Evolutionary conservation across 2,329 filamentous ascomycete species (phyloP), one percentile per base, ranked within the genome.

Genomic region (Fusarium sp.): DNA sequence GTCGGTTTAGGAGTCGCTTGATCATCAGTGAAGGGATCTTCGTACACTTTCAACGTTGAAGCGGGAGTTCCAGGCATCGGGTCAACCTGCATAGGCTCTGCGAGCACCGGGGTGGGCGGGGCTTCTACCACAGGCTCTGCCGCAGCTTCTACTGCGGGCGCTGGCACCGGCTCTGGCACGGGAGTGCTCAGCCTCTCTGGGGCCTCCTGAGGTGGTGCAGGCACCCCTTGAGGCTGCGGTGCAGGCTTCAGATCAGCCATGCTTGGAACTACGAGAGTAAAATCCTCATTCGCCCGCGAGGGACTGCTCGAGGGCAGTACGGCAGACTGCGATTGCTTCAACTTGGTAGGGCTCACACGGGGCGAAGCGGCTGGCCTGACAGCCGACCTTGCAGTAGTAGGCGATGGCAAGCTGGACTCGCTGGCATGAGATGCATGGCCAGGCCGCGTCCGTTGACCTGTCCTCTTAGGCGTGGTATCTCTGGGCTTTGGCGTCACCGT

Each of bases 21-120:
- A 23, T 86, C 82, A 40, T 82, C 82, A 7, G 83, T 85, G 63
- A 89, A 87, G 2, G 89, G 89, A 67, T 91, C 89, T 72, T 91
- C 89, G 65, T 90, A 91, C 1, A 91, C 89, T 70, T 89, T 83
- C 13, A 90, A 74, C 2, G 52, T 62, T 16, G 54, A 62, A 18
- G 56, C 50, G 9, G 66, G 60, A 15, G 66, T 60, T 61, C 44
- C 64, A 12, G 69, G 65, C n/a, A 46, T 41, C 39, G 57, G 50
- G 5, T 69, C 65, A 16, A 60, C 57, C 15, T 59, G 52, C 37
- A 60, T 39, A 28, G 60, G 27, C 13, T 62, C 64, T 12, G 39
- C 15, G 1, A 41, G 18, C 18, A 31, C 37, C 7, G 31, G 16
- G 10, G 31, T 10, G 11, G 47, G 31, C 23, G 23, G 23, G 23